Evolutionary conservation across 805 yeast genomes (phyloP), one percentile per base, ranked within the genome.

Genomic region (Pichia scutulata): DNA sequence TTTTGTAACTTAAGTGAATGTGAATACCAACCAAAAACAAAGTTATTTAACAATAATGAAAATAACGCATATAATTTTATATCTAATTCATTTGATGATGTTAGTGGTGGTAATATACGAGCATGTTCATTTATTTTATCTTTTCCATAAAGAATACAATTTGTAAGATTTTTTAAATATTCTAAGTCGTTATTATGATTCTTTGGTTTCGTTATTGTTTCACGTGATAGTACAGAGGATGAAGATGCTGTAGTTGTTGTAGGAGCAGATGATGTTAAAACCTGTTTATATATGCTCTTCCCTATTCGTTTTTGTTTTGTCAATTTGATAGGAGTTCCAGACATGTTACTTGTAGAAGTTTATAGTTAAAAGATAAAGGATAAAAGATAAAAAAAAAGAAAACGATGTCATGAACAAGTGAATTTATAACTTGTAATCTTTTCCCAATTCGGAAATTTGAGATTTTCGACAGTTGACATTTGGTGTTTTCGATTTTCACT

Each of bases 21-120:
- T 19, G 59, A 53, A 24, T 58, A 57, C 59, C 78, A 77, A 78
- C 81, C 76, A 21, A 68, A 63, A 3, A 79, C 69, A 55, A 79
- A 80, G 47, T 73, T 74, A 23, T 71, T 67, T 41, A 77, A 50
- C 5, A 78, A 57, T 14, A 78, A 61, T 0, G 79, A 78, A 5
- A 76, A 52, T 5, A 80, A 54, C 1, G 76, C 70, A 54, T 76
- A 75, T 14, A 78, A 59, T 55, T 76, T 73, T 2, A 65, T 48
- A 55, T 77, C 80, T 4, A 78, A 68, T 2, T 54, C 59, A 1
- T 65, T 53, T 3, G 73, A 69, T 1, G 72, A 64, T 9, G 51
- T 47, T 21, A 49, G 22, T 13, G 48, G 18, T 13, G 49, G 54
- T 21, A 50, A 8, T 19, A 18, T 33, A 14, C 28, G 23, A 16